Base-by-base conservation (phyloP, 164 flowering plant species). In the Stephania cephalantha region DNA sequence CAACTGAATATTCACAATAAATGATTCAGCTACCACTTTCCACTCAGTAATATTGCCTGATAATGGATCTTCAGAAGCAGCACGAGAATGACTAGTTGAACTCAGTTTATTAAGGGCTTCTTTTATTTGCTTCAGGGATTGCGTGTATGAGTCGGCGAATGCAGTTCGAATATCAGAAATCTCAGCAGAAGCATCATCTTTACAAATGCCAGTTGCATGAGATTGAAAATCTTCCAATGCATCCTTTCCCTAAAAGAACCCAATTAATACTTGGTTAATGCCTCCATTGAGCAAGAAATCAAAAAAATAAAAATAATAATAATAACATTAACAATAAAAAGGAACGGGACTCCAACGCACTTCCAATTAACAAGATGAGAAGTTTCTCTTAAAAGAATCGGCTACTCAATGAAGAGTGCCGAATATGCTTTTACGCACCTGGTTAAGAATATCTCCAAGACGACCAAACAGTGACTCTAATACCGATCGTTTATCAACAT, bases 161-260 rank as follows among this genome's bases (percentile, higher is more conserved):
- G 69, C 78, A 46, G 79, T 76, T 76, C 82, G 78, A 69, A 82
- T 75, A 64, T 82, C 80, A 72, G 82, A 46, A 64, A 70, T 76
- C 30, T 77, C 74, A 17, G 44, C n/a, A 74, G 17, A 71, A 68
- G 52, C 79, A n/a, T 35, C 74, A 11, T 64, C 78, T 65, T 77
- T 77, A 55, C 20, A 1, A 15, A 69, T 18, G 71, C 18, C 63
- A 20, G 17, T 18, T 42, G 78, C 63, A 46, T 46, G 70, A 30
- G 76, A 77, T 58, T 76, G 42, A 35, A 83, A 82, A 35, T 85
- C 81, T 67, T 84, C 82, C 69, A 77, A 82, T 31, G 86, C 46
- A 58, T 69, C 44, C 48, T 80, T 88, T n/a, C 82, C 91, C 98
- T 93, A 87, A 58, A 85, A 82, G 50, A 46, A 9, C 65, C 46